A percentile compares a stretch with the other conserved stretches of the same genome.
phyloP scores from a whole-genome alignment of 2,329 filamentous ascomycete genomes.

The Apiospora koreana region DNA sequence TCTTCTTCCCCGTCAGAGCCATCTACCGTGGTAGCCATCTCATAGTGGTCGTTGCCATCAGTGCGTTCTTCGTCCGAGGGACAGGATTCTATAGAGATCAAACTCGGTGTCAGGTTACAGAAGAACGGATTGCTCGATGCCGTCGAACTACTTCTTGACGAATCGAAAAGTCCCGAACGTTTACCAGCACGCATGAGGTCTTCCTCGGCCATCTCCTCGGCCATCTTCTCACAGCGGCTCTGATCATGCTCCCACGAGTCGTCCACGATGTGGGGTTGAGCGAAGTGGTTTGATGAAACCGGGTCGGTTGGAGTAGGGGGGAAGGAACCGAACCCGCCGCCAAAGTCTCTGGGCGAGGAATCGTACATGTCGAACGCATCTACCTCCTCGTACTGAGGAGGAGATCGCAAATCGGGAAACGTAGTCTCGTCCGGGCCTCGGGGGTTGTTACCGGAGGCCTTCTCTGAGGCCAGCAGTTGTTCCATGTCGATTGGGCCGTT shows the following conservation, averaged over 20 bases:
- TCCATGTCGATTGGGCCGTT: no score
- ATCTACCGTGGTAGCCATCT: conserved; percentile 16
- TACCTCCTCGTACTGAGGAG: background rate
- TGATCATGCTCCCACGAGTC: conserved; percentile 21
- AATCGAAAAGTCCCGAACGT: conserved; percentile 24
- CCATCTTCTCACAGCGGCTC: conserved; percentile 18
- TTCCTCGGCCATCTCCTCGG: conserved; percentile 23
- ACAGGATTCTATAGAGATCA: conserved; percentile 31
- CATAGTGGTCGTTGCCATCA: conserved; percentile 19
- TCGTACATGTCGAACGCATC: background rate
- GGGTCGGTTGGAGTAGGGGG: background rate
- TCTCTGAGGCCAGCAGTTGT: no score
- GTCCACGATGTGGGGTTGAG: conserved; percentile 12
- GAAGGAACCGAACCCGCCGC: background rate
- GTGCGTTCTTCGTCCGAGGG: conserved; percentile 22
- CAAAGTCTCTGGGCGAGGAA: background rate
- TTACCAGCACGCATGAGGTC: conserved; percentile 30
- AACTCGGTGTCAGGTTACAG: conserved; percentile 24
- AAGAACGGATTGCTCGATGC: conserved; percentile 21
- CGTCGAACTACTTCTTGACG: conserved; percentile 20
- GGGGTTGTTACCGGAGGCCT: no score
- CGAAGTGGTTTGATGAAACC: background rate
- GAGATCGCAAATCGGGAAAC: background rate
- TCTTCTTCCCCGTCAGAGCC: conserved; percentile 18
- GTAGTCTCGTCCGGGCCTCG: background rate